These are phyloP conservation scores for Aspergillus jensenii DNA, from an alignment of 2,329 filamentous ascomycete genomes.

Conservation along the genomic window DNA sequence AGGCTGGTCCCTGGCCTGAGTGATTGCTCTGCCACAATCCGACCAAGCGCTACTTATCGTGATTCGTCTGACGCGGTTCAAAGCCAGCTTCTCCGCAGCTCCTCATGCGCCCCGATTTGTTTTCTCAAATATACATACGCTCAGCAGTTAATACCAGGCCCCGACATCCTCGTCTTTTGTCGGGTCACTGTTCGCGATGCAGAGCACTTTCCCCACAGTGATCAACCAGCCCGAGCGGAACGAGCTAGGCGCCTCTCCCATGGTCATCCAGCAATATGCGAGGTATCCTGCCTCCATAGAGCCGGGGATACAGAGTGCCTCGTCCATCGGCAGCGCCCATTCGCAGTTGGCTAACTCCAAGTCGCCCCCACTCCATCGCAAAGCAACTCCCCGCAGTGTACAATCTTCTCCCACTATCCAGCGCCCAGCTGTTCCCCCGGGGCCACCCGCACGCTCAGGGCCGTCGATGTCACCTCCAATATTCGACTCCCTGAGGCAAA, in stretches of 20 bases:
- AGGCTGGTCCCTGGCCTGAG: conserved; percentile 18
- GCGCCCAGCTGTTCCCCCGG: conserved; percentile 27
- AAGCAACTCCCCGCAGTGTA: conserved; percentile 37
- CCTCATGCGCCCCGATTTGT: conserved; percentile 6
- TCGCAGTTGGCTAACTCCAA: conserved; percentile 32
- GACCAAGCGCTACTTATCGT: neutral
- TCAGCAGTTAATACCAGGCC: neutral
- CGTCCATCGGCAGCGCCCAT: conserved; percentile 36
- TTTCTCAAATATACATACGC: neutral
- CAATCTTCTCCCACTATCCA: conserved; percentile 40
- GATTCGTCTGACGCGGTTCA: conserved; percentile 2
- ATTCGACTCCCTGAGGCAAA: conserved; percentile 31
- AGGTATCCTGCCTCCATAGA: conserved; percentile 37
- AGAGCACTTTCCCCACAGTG: conserved; percentile 30
- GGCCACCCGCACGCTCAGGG: conserved; percentile 31
- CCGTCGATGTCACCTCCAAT: conserved; percentile 43
- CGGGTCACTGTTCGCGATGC: conserved; percentile 24
- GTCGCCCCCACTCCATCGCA: conserved; percentile 39
- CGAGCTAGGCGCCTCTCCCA: conserved; percentile 24
- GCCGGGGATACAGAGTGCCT: conserved; percentile 36
- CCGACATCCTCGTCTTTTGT: neutral
- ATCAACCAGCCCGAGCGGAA: conserved; percentile 27
- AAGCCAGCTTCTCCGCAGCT: conserved; percentile 1
- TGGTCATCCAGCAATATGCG: conserved; percentile 41
- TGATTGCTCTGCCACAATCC: neutral